Evolutionary conservation across 106 monocot species (phyloP).

Genomic region (Phalaenopsis equestris): DNA sequence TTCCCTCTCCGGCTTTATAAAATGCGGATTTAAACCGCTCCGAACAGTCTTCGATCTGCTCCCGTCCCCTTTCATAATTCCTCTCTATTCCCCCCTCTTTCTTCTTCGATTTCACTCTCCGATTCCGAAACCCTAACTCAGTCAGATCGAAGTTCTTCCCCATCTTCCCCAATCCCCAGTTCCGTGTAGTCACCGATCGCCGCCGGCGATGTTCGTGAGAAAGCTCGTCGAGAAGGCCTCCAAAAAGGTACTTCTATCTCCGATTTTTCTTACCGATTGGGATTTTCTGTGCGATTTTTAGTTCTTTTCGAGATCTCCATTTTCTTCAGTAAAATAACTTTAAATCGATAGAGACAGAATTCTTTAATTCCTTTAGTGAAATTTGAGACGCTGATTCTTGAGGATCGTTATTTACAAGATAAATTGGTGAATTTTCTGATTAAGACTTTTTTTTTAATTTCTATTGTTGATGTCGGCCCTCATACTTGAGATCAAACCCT

Average conservation of each 20-base stretch:
- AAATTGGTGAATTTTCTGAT: neutral
- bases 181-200: neutral
- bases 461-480: neutral
- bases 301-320: neutral
- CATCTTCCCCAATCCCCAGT: neutral
- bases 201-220: slow-evolving; percentile 10
- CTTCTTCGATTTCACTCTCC: neutral
- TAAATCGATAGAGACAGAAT: neutral
- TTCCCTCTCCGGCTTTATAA: neutral
- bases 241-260: slow-evolving; percentile 5
- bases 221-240: slow-evolving; percentile 8
- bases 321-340: neutral
- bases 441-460: neutral
- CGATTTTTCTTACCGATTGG: neutral
- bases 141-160: neutral
- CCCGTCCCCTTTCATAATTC: neutral
- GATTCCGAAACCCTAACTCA: neutral
- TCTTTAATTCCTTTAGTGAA: too few species aligned
- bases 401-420: neutral
- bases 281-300: neutral
- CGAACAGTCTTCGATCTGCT: neutral
- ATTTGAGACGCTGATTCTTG: neutral
- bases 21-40: neutral
- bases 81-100: neutral
- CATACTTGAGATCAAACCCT: neutral